Evolutionary conservation across 176 grass and related monocot genomes (phyloP).

Genomic region (Areca catechu): DNA sequence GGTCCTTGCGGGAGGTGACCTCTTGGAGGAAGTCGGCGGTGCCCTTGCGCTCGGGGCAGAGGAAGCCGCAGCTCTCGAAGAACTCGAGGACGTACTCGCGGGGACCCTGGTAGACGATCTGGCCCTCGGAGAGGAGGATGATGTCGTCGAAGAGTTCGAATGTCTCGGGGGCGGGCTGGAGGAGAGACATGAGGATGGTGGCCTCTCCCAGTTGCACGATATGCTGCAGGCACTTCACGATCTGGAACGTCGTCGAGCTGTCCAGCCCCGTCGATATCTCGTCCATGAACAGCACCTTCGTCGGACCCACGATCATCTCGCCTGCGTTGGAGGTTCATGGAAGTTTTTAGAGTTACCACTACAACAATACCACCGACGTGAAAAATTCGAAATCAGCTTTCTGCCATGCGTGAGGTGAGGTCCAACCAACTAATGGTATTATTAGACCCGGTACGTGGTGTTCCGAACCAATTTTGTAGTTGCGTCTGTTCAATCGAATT

Average conservation of each 20-base stretch:
- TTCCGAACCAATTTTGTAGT: too few relatives aligned
- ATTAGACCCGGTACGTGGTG: too few relatives aligned
- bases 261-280: conserved; percentile 97
- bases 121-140: conserved; percentile 84
- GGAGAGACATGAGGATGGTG: conserved; percentile 98
- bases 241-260: conserved; percentile 94
- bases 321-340: conserved; percentile 20
- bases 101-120: conserved; percentile 96
- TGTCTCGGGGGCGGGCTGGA: conserved; percentile 97
- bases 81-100: conserved; percentile 66
- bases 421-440: too few relatives aligned
- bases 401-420: too few relatives aligned
- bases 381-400: too few relatives aligned
- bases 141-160: conserved; percentile 95
- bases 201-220: conserved; percentile 93
- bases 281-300: conserved; percentile 96
- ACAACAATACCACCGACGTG: too few relatives aligned
- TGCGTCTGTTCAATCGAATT: too few relatives aligned
- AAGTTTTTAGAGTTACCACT: too few relatives aligned
- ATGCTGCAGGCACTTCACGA: conserved; percentile 94
- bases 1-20: conserved; percentile 97
- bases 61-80: conserved; percentile 71
- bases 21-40: conserved; percentile 99
- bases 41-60: conserved; percentile 82
- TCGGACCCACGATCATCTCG: conserved; percentile 96